These are phyloP conservation scores for Coprinopsis sp. DNA, from an alignment of 768 basidiomycete species.

Conservation along the genomic window DNA sequence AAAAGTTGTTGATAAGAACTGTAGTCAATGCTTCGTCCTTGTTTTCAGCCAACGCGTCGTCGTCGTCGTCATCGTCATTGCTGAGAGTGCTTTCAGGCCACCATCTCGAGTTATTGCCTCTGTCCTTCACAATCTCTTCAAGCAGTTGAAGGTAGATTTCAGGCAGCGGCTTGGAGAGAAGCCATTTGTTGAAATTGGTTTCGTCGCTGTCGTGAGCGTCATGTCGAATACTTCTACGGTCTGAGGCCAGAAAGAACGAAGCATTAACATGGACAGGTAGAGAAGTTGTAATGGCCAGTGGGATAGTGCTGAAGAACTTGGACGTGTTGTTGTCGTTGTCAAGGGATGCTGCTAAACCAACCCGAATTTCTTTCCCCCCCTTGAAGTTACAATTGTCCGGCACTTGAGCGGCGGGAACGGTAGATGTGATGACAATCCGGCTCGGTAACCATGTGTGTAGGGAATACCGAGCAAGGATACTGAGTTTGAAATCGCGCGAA, in stretches of 20 bases:
- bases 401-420: slow-evolving; percentile 8
- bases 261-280: slow-evolving; percentile 45
- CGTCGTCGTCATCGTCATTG: background rate
- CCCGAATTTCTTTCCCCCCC: slow-evolving; percentile 6
- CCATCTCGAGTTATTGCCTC: slow-evolving; percentile 24
- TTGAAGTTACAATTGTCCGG: background rate
- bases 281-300: slow-evolving; percentile 33
- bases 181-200: slow-evolving; percentile 39
- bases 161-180: slow-evolving; percentile 32
- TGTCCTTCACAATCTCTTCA: slow-evolving; percentile 18
- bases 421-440: slow-evolving; percentile 11
- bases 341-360: slow-evolving; percentile 28
- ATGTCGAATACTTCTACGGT: slow-evolving; percentile 39
- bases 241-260: slow-evolving; percentile 42
- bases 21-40: slow-evolving; percentile 6
- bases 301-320: slow-evolving; percentile 42
- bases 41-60: slow-evolving; percentile 11
- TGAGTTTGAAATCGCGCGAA: too few species aligned
- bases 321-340: slow-evolving; percentile 2
- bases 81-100: slow-evolving; percentile 28
- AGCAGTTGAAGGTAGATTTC: slow-evolving; percentile 36
- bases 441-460: too few species aligned
- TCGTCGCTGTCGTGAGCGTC: slow-evolving; percentile 31
- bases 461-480: too few species aligned
- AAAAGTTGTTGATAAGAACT: background rate